Evolutionary conservation across 257 asterid species (phyloP), one percentile per base, ranked within the genome.

Genomic region (Solanum ossicruentum): DNA sequence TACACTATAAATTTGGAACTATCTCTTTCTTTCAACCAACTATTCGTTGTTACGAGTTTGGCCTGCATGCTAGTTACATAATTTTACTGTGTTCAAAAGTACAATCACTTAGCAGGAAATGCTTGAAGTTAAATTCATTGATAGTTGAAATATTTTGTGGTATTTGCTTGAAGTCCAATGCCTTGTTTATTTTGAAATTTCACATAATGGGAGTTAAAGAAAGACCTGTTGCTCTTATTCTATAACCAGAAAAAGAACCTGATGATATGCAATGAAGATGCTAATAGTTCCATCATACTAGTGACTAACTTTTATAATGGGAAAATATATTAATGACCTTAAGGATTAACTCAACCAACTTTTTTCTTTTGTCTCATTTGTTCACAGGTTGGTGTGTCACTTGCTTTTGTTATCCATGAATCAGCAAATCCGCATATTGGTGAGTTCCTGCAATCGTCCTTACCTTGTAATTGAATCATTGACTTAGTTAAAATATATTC

Each of bases 381-480:
- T 73, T 83, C 88, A 85, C 88, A 96, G 99, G 99, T 96, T 87
- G 99, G 99, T 72, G 97, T 89, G 85, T 96, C 98, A 43, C 97
- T 96, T 90, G 99, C 99, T 90, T 96, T 96, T 93, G 99, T 96
- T 88, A 94, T 96, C 89, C 99, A 96, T 79, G 99, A 96, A 94
- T 96, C 99, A 80, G 99, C 99, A 79, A 96, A 96, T 88, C 99
- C 99, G 70, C 99, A 96, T 87, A 90, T 96, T 55, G 99, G 99
- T 96, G 83, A 89, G 98, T 78, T 78, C 41, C 83, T 78, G 83
- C 47, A 52, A 51, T 78, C 6, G 10, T 7, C 39, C 86, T 85
- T 32, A 36, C 63, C 32, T 36, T 26, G 32, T 47, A 28, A 63
- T 43, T 45, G 39, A 72, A 72, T 43, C 20, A 45, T 23, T 43